These are phyloP conservation scores for Clathrus columnatus DNA, from an alignment of 768 basidiomycete species.

Conservation along the genomic window DNA sequence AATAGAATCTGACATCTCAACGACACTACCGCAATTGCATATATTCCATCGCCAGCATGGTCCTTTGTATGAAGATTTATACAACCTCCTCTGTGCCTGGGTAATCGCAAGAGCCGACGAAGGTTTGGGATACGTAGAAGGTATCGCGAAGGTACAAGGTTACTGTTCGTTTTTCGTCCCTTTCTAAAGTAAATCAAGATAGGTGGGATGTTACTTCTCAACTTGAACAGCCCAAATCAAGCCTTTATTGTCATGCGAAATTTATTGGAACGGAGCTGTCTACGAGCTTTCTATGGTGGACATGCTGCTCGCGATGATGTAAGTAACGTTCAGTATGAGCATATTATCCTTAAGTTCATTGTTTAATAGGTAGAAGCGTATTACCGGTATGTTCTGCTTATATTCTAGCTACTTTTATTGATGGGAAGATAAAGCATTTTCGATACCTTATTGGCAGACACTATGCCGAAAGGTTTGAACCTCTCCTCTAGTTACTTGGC, in stretches of 20 bases:
- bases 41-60: constrained; percentile 72
- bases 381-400: constrained; percentile 50
- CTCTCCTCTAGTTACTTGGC: background rate
- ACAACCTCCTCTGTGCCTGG: constrained; percentile 82
- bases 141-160: constrained; percentile 39
- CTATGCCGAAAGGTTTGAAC: constrained; percentile 81
- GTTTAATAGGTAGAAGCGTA: constrained; percentile 84
- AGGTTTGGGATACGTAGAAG: constrained; percentile 64
- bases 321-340: constrained; percentile 25
- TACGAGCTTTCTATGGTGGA: constrained; percentile 80
- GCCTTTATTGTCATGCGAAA: constrained; percentile 82
- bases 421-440: constrained; percentile 55
- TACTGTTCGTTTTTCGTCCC: background rate
- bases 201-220: constrained; percentile 81
- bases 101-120: constrained; percentile 79
- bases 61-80: constrained; percentile 72
- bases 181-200: constrained; percentile 29
- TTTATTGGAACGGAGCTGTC: constrained; percentile 73
- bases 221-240: constrained; percentile 58
- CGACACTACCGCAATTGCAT: constrained; percentile 68
- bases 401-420: background rate
- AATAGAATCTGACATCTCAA: constrained; percentile 68
- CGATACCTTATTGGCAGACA: constrained; percentile 83
- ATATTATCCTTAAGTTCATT: background rate
- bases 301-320: constrained; percentile 68